A percentile compares a stretch with the other conserved stretches of the same genome.
phyloP scores from a whole-genome alignment of 202 grass and related monocot species.

The Elaeis oleifera region DNA sequence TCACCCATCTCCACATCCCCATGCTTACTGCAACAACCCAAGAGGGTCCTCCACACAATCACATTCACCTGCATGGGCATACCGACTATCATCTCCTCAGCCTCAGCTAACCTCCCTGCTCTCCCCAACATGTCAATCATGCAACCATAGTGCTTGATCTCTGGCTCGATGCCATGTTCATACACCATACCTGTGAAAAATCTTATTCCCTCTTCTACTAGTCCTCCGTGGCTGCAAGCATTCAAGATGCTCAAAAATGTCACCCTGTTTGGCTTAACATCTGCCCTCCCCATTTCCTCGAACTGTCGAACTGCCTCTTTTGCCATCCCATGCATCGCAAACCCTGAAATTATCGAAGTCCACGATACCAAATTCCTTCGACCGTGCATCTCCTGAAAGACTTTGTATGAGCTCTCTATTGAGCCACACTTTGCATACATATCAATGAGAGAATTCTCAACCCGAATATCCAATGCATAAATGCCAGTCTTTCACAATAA shows the following conservation, averaged over 20 bases:
- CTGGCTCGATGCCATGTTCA: constrained; percentile 47
- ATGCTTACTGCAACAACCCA: constrained; percentile 65
- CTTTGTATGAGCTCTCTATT: constrained; percentile 33
- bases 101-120: constrained; percentile 46
- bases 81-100: constrained; percentile 47
- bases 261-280: constrained; percentile 45
- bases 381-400: constrained; percentile 35
- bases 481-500: constrained; percentile 41
- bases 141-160: constrained; percentile 71
- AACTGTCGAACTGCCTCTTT: constrained; percentile 39
- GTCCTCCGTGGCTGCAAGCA: constrained; percentile 67
- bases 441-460: constrained; percentile 60
- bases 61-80: constrained; percentile 52
- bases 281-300: constrained; percentile 34
- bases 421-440: constrained; percentile 59
- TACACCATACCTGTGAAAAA: constrained; percentile 64
- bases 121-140: constrained; percentile 70
- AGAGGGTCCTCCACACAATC: constrained; percentile 55
- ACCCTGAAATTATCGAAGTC: constrained; percentile 59
- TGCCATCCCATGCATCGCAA: constrained; percentile 52
- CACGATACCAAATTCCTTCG: constrained; percentile 65
- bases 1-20: constrained; percentile 62
- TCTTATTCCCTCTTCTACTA: constrained; percentile 53
- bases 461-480: constrained; percentile 28
- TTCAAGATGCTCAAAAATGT: constrained; percentile 54